Conservation (phyloP, 495 filamentous ascomycete genomes). For the Penicillium flavigenum region DNA sequence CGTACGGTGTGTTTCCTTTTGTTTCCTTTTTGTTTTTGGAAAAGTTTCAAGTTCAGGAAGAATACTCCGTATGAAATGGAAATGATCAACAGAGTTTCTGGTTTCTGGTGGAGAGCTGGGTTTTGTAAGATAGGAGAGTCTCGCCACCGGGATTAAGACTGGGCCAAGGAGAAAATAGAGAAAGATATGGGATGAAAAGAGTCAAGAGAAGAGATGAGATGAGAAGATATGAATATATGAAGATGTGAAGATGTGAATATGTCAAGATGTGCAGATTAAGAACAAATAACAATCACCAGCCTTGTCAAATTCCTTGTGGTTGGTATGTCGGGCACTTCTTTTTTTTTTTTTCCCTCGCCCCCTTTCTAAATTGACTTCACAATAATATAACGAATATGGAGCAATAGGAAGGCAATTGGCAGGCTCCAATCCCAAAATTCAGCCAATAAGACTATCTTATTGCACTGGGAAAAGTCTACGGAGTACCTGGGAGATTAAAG, state of each 20-base stretch:
- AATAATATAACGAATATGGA: no score
- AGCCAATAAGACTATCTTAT: background rate
- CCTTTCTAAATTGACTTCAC: background rate
- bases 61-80: background rate
- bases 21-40: background rate
- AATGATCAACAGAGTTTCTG: background rate
- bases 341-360: background rate
- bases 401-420: background rate
- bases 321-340: constrained; percentile 9
- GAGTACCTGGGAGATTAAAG: constrained; percentile 4
- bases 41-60: background rate
- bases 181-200: background rate
- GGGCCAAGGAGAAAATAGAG: constrained; percentile 7
- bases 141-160: constrained; percentile 12
- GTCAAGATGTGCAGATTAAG: background rate
- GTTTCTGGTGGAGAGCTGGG: constrained; percentile 2
- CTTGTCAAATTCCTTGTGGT: constrained; percentile 10
- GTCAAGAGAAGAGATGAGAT: background rate
- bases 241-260: background rate
- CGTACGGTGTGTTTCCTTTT: background rate
- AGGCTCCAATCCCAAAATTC: background rate
- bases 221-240: background rate
- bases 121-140: constrained; percentile 16
- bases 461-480: background rate
- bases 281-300: background rate